Conservation (phyloP, 2,329 filamentous ascomycete genomes). For the Conoideocrella luteorostrata region DNA sequence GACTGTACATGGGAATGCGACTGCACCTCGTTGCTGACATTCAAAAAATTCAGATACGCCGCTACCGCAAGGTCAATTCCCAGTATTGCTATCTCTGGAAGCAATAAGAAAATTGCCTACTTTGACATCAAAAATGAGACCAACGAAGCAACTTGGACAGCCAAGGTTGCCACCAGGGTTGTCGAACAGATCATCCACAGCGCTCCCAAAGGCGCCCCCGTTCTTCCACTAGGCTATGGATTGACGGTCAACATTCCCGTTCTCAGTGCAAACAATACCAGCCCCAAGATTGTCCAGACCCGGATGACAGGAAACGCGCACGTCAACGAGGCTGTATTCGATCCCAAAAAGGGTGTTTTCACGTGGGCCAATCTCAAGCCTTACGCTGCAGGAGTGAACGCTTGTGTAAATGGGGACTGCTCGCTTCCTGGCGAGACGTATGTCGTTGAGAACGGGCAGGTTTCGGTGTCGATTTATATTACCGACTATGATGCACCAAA, state of each 20-base stretch:
- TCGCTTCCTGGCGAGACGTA: constrained; percentile 43
- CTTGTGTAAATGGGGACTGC: constrained; percentile 46
- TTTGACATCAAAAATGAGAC: constrained; percentile 30
- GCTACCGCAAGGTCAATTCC: constrained; percentile 43
- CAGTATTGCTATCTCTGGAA: constrained; percentile 41
- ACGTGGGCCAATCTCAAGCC: constrained; percentile 31
- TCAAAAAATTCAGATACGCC: constrained; percentile 33
- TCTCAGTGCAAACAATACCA: constrained; percentile 31
- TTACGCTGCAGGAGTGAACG: constrained; percentile 34
- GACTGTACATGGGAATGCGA: neutral
- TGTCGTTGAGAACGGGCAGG: constrained; percentile 35
- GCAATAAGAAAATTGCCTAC: constrained; percentile 36
- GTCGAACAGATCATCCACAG: constrained; percentile 37
- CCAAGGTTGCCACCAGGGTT: constrained; percentile 34
- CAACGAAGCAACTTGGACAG: constrained; percentile 37
- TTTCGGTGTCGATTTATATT: constrained; percentile 40
- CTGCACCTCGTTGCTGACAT: neutral
- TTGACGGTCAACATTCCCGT: constrained; percentile 43
- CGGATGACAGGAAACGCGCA: constrained; percentile 43
- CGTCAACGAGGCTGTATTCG: constrained; percentile 37
- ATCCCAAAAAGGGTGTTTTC: constrained; percentile 37
- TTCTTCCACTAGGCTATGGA: constrained; percentile 45
- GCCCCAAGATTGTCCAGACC: constrained; percentile 39
- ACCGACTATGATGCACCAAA: constrained; percentile 44
- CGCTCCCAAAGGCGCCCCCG: constrained; percentile 20